These are phyloP conservation scores for Crithidia expoeki DNA, from an alignment of 208 protist genomes.

Conservation along the genomic window DNA sequence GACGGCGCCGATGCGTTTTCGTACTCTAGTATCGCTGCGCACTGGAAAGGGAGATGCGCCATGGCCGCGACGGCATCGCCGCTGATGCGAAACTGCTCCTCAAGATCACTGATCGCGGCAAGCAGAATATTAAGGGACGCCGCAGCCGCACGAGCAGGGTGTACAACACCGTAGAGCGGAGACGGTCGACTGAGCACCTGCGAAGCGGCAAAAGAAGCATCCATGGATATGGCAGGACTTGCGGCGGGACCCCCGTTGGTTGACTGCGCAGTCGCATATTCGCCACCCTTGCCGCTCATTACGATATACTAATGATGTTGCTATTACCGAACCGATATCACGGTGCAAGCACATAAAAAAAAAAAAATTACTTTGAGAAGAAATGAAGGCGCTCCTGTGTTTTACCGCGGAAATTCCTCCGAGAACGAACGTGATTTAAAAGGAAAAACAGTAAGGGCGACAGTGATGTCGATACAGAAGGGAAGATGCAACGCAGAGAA, in stretches of 20 bases:
- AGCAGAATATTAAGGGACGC: slow-evolving; percentile 5
- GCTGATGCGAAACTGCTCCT: slow-evolving; percentile 1
- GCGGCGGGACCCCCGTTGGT: neutral
- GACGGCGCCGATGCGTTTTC: no score
- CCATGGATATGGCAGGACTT: neutral
- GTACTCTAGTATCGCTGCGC: neutral
- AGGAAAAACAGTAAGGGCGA: neutral
- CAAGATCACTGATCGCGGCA: neutral
- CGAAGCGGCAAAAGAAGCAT: slow-evolving; percentile 1
- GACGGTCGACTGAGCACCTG: neutral
- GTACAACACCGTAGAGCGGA: neutral
- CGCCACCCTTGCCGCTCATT: slow-evolving; percentile 3
- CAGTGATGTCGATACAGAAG: neutral
- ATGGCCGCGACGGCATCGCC: neutral
- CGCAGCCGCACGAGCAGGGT: neutral
- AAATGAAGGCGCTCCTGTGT: no score
- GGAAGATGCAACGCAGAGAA: neutral
- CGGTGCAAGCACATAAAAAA: neutral
- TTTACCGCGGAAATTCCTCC: neutral
- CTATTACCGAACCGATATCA: neutral
- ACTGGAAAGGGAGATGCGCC: neutral
- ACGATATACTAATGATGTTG: neutral
- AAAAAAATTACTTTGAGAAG: slow-evolving; percentile 5
- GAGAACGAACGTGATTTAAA: no score
- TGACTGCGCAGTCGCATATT: neutral